Evolutionary conservation across 129 eudicot genomes (phyloP), one percentile per base, ranked within the genome.

Genomic region (Saposhnikovia divaricata): DNA sequence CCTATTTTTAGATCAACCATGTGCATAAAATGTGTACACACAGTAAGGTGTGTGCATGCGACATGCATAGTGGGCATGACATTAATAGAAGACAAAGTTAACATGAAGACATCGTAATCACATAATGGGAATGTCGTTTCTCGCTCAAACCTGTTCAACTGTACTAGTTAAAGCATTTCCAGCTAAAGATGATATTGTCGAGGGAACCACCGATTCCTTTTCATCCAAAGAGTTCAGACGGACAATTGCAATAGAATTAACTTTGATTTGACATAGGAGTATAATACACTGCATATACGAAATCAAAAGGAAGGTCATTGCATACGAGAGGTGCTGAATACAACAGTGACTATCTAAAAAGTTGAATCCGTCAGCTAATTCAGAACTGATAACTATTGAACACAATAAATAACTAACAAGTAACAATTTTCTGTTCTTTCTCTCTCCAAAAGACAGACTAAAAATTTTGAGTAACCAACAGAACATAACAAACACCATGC

Each of bases 201-300:
- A 69, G 19, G 78, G 84, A 73, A 75, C 71, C 40, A 39, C 74
- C 50, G 79, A 78, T 42, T 80, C 82, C 15, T 61, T 40, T 63
- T 65, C 75, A 81, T 89, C 93, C 75, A 77, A 68, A 81, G 76
- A 82, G 82, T 82, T 89, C 84, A 95, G 84, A 46, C 89, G 93
- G 42, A 90, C 91, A 80, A 95, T 81, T 68, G 97, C 97, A 90
- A 95, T 95, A 47, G 96, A 92, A 80, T 95, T 95, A 77, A 92
- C 89, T 78, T 88, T 89, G 47, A 95, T 85, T 85, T 92, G 96
- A 81, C 96, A 89, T 34, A 92, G 89, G 76, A 90, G 92, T 71
- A 92, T 70, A 68, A 92, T 87, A 65, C 93, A 80, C 96, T 94
- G 97, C 90, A 93, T 63, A 25, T 65, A 72, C 71, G 80, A 78